Base-by-base conservation (phyloP, 2,329 filamentous ascomycete genomes). In the Beauveria scarabaeidicola region DNA sequence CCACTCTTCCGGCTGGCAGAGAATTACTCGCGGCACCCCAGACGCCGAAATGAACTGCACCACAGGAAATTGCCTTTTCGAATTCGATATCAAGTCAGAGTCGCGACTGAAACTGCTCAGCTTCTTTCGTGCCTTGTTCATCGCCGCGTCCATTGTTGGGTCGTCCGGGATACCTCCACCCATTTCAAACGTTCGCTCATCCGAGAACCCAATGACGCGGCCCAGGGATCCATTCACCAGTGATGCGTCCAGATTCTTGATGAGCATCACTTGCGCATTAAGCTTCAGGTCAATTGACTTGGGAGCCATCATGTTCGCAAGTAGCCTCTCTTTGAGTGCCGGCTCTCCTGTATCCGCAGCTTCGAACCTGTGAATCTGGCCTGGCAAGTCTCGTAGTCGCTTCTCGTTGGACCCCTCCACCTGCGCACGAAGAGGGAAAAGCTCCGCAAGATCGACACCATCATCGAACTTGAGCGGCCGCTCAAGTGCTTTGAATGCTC, bases 201-300 rank as follows among this genome's bases (percentile, higher is more conserved):
- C 73, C 3, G 73, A 72, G 61, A 75, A 75, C 5, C 67, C 72
- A 60, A 75, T 81, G 5, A 99, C 88, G 62, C 89, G 92, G 25
- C 94, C 94, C 10, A 99, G 79, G 0, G 93, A 96, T 5, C 94
- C 94, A 69, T 99, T 99, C 65, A 97, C 94, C 0, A 99, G 81
- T 0, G 84, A 87, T 43, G 96, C 91, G 69, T 99, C 94, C 75
- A 97, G 87, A 67, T 99, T 99, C 73, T 99, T 99, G 79, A 99
- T 97, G n/a, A 99, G 78, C 94, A 99, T 99, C 48, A 99, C 95
- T 70, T 99, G 95, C 0, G 94, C 90, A 10, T 91, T 90, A 63
- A 94, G 87, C 72, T 97, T 97, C 32, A 99, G 75, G 38, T 89
- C 84, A 21, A 99, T 83, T 0, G 74, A 69, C 66, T 88, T 87